Conservation (phyloP, 108 stramenopile genomes). For the Aurantiochytrium sp. region DNA sequence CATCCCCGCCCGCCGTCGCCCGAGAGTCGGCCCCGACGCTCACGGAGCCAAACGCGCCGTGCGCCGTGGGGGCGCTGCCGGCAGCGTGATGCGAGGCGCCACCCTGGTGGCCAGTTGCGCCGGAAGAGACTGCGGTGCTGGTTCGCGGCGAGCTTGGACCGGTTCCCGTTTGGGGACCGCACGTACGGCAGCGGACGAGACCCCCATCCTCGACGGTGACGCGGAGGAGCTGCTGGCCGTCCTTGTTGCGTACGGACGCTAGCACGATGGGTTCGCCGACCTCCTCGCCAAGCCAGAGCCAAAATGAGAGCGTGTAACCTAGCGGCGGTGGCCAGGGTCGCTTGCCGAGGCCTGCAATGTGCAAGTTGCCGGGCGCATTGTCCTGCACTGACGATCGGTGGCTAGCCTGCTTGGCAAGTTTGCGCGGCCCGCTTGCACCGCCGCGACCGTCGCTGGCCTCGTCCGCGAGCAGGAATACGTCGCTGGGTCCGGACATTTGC, state of each 20-base stretch:
- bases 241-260: background rate
- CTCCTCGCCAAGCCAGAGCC: slow-evolving; percentile 20
- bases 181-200: background rate
- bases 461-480: background rate
- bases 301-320: slow-evolving; percentile 3
- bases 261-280: background rate
- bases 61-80: no score
- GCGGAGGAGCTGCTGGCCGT: background rate
- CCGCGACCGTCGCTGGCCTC: background rate
- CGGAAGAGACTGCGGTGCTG: no score
- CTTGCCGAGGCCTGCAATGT: slow-evolving; percentile 29
- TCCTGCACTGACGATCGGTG: background rate
- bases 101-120: no score
- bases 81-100: no score
- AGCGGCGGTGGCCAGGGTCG: background rate
- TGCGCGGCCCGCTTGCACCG: background rate
- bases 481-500: slow-evolving; percentile 6
- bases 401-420: background rate
- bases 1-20: no score
- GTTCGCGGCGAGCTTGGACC: no score
- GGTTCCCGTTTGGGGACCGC: background rate
- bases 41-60: no score
- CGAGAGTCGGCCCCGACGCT: no score
- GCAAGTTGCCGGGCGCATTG: background rate
- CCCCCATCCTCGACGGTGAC: background rate